Evolutionary conservation across 805 yeast genomes (phyloP).

Genomic region (Metschnikowia cubensis): DNA sequence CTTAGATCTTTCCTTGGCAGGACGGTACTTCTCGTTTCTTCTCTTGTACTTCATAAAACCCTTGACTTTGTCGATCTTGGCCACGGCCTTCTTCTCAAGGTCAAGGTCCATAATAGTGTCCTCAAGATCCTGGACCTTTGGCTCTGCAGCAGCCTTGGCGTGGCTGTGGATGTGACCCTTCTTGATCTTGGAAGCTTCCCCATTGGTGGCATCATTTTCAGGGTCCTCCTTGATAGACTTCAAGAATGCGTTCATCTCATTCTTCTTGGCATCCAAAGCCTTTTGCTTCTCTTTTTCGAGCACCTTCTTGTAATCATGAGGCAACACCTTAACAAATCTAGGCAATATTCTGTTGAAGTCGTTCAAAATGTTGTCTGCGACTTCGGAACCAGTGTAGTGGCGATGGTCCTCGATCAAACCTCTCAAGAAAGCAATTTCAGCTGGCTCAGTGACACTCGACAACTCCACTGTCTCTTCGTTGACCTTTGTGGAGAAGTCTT

Average conservation of each 20-base stretch:
- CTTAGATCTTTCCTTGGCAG: constrained; percentile 65
- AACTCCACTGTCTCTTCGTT: constrained; percentile 82
- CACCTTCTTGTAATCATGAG: constrained; percentile 86
- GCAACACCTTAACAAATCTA: constrained; percentile 89
- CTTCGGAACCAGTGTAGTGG: constrained; percentile 88
- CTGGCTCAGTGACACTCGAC: constrained; percentile 71
- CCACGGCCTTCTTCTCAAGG: constrained; percentile 59
- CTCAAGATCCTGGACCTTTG: constrained; percentile 83
- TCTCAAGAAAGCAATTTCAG: constrained; percentile 90
- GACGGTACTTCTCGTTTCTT: constrained; percentile 81
- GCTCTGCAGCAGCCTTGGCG: constrained; percentile 50
- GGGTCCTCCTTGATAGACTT: constrained; percentile 77
- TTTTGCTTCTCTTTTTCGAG: constrained; percentile 70
- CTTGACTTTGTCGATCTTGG: constrained; percentile 68
- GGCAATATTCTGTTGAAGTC: constrained; percentile 88
- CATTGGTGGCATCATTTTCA: constrained; percentile 82
- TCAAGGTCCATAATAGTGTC: constrained; percentile 75
- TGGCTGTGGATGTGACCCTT: constrained; percentile 42
- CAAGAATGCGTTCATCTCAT: constrained; percentile 62
- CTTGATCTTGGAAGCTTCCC: constrained; percentile 66
- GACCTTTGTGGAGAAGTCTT: constrained; percentile 78
- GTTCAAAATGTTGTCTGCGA: constrained; percentile 76
- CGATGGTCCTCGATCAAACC: constrained; percentile 93
- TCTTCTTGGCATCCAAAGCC: constrained; percentile 59
- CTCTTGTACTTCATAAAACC: constrained; percentile 95